A percentile compares a stretch with the other conserved stretches of the same genome.
These are phyloP conservation scores for Phyllosticta paracitricarpa DNA, from an alignment of 2,329 filamentous ascomycete species.

Conservation along the genomic window DNA sequence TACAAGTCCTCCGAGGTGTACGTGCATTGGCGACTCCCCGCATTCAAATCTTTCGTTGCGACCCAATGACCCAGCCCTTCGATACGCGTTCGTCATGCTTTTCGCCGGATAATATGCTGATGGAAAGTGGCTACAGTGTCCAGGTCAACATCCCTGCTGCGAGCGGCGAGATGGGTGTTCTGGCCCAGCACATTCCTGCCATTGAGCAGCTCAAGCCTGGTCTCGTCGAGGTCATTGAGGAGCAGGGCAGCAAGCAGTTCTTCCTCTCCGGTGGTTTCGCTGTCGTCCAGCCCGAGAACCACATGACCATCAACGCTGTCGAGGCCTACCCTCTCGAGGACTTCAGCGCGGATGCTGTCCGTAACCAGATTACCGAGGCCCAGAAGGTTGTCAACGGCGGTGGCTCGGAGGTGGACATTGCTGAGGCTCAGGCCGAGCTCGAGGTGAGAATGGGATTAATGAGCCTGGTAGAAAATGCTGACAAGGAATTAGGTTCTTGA, in stretches of 20 bases:
- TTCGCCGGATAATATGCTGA: constrained; percentile 20
- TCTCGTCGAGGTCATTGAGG: constrained; percentile 89
- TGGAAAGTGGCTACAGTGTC: constrained; percentile 47
- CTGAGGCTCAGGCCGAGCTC: constrained; percentile 97
- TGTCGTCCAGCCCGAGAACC: constrained; percentile 87
- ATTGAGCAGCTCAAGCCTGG: constrained; percentile 99
- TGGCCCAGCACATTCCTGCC: constrained; percentile 96
- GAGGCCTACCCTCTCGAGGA: constrained; percentile 93
- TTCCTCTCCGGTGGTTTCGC: constrained; percentile 98
- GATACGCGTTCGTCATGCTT: constrained; percentile 1
- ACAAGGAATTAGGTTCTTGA: constrained; percentile 59
- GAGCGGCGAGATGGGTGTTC: constrained; percentile 98
- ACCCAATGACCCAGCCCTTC: background rate
- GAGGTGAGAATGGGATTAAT: constrained; percentile 57
- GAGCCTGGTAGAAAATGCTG: constrained; percentile 22
- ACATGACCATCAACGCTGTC: constrained; percentile 95
- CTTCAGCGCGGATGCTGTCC: constrained; percentile 86
- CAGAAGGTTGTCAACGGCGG: constrained; percentile 86
- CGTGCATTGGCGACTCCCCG: constrained; percentile 30
- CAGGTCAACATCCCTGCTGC: constrained; percentile 99
- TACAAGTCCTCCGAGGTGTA: constrained; percentile 65
- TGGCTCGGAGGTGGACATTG: constrained; percentile 94
- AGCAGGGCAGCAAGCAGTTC: constrained; percentile 87
- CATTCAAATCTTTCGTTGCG: constrained; percentile 10
- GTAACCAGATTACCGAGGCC: constrained; percentile 82